These are phyloP conservation scores for Penicillium hesseltinei DNA, from an alignment of 2,329 filamentous ascomycete species.

Conservation along the genomic window DNA sequence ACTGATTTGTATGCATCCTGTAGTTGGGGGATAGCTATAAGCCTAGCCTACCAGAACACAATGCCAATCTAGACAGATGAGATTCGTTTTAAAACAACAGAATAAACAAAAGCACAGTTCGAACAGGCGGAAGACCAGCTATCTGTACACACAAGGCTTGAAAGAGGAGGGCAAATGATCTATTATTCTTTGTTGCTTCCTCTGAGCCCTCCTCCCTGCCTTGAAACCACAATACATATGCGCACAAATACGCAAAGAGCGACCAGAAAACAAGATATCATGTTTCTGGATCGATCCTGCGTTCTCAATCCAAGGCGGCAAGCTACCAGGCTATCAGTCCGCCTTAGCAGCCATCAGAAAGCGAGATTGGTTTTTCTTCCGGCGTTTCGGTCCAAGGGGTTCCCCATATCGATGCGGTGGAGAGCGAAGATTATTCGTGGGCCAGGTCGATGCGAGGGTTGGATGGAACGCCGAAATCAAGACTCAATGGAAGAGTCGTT, in stretches of 20 bases:
- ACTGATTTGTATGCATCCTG: not conserved
- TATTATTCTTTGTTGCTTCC: slow-evolving; percentile 26
- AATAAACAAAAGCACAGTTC: slow-evolving; percentile 37
- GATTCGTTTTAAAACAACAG: slow-evolving; percentile 36
- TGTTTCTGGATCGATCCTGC: slow-evolving; percentile 13
- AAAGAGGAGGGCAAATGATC: slow-evolving; percentile 21
- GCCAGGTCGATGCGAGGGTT: slow-evolving; percentile 16
- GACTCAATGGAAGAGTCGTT: slow-evolving; percentile 33
- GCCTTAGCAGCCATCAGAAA: slow-evolving; percentile 21
- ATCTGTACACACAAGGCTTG: slow-evolving; percentile 43
- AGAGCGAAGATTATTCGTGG: not conserved
- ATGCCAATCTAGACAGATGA: slow-evolving; percentile 28
- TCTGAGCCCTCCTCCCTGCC: slow-evolving; percentile 22
- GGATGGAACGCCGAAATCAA: slow-evolving; percentile 12
- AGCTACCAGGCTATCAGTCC: slow-evolving; percentile 20
- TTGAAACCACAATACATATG: slow-evolving; percentile 27
- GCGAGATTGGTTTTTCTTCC: slow-evolving; percentile 12
- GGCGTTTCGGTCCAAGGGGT: slow-evolving; percentile 6
- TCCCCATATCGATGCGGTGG: slow-evolving; percentile 7
- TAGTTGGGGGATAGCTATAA: not conserved
- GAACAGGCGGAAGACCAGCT: slow-evolving; percentile 39
- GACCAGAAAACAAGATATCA: slow-evolving; percentile 8
- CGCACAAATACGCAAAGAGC: slow-evolving; percentile 19
- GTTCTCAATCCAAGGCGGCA: slow-evolving; percentile 23
- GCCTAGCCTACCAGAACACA: slow-evolving; percentile 7